Evolutionary conservation across 176 grass and related monocot species (phyloP), one percentile per base, ranked within the genome.

Genomic region (Avena eriantha): DNA sequence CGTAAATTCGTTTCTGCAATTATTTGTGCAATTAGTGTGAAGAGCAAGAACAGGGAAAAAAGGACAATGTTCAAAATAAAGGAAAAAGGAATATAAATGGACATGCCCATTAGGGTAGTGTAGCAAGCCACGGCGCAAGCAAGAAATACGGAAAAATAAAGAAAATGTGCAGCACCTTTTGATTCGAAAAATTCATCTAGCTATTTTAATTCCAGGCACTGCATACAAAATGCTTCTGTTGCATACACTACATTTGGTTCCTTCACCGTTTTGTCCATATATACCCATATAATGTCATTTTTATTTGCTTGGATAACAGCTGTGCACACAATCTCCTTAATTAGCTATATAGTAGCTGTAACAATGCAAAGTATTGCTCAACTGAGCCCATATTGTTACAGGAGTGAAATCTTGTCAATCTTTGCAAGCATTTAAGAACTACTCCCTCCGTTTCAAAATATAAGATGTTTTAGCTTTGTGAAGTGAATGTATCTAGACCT

Each of bases 1-100:
- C 93, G 74, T 94, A 98, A 92, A 98, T 95, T 79, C 96, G 87
- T 87, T 92, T 94, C 96, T 98, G 86, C 82, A 84, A 69, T 50
- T 15, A 64, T 78, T 76, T 64, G 48, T 80, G 63, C 8, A 60
- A 66, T 89, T 72, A 86, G 41, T 80, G 8, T 54, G 80, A 49
- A 26, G 45, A 76, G 10, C 26, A 79, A 22, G 46, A 74, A 51
- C 39, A 76, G 16, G 29, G 19, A 17, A 33, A 84, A 61, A 74
- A 26, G 22, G 19, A 84, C 15, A 81, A 79, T 18, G 6, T 41
- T 41, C 39, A 41, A 41, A 41, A 41, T 41, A 41, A 41, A 41
- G 39, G 39, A 41, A 41, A 41, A 41, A 41, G 39, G 39, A 41
- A 41, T 41, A 41, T 41, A 64, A 86, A 86, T 77, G 46, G 26